These are phyloP conservation scores for Paraphaeosphaeria minitans DNA, from an alignment of 2,329 filamentous ascomycete genomes.

Conservation along the genomic window DNA sequence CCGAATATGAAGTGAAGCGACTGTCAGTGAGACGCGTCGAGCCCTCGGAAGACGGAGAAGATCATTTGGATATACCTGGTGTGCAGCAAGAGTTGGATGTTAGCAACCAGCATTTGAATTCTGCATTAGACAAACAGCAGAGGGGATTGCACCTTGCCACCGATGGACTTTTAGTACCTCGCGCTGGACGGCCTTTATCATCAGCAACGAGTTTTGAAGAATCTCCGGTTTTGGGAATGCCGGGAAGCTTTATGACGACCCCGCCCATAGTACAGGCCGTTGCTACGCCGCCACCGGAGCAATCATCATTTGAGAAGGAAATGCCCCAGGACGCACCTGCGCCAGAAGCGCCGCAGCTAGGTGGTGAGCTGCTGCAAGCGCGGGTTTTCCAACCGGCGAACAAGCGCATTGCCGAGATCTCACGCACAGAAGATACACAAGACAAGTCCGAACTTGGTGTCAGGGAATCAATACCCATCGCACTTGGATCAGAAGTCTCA, in stretches of 20 bases:
- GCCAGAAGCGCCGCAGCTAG: slow-evolving; percentile 10
- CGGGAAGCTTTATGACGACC: slow-evolving; percentile 61
- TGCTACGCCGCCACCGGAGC: slow-evolving; percentile 16
- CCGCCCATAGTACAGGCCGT: slow-evolving; percentile 37
- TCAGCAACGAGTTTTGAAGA: slow-evolving; percentile 57
- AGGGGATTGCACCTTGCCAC: slow-evolving; percentile 34
- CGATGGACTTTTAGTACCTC: slow-evolving; percentile 32
- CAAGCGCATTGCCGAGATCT: slow-evolving; percentile 18
- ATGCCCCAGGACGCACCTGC: slow-evolving; percentile 9
- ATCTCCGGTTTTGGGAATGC: slow-evolving; percentile 70
- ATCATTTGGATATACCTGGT: not conserved
- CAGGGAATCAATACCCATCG: slow-evolving; percentile 61
- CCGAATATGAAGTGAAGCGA: slow-evolving; percentile 15
- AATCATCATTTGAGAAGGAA: slow-evolving; percentile 15
- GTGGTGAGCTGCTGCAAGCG: slow-evolving; percentile 35
- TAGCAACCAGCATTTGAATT: slow-evolving; percentile 14
- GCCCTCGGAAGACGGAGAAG: slow-evolving; percentile 7
- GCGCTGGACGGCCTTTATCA: slow-evolving; percentile 39
- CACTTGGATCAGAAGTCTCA: slow-evolving; percentile 55
- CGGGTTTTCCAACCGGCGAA: slow-evolving; percentile 31
- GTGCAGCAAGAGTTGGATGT: slow-evolving; percentile 4
- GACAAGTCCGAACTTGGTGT: slow-evolving; percentile 56
- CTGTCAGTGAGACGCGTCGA: slow-evolving; percentile 13
- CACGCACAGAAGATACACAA: slow-evolving; percentile 25
- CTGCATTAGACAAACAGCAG: slow-evolving; percentile 18